Percentiles rank a stretch among this genome's conserved stretches.
phyloP scores from a whole-genome alignment of 1,284 basidiomycete species.

The Sporisorium graminicola region DNA sequence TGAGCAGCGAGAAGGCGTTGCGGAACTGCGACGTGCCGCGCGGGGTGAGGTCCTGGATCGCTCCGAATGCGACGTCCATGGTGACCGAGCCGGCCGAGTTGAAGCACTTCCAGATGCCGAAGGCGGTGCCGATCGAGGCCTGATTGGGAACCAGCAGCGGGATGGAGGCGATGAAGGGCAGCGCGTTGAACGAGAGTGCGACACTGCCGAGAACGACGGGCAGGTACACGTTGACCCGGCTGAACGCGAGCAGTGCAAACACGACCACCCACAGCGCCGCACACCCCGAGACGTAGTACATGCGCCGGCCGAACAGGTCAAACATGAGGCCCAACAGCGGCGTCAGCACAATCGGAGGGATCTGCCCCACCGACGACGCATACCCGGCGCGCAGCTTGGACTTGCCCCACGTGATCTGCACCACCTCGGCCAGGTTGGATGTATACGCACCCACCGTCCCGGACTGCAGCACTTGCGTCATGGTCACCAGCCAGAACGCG shows the following conservation, averaged over 20 bases:
- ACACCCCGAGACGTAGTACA: slow-evolving; percentile 62
- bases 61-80: slow-evolving; percentile 70
- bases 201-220: slow-evolving; percentile 70
- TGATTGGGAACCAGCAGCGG: slow-evolving; percentile 71
- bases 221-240: slow-evolving; percentile 70
- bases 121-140: slow-evolving; percentile 70
- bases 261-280: slow-evolving; percentile 70
- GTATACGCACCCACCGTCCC: slow-evolving; percentile 70
- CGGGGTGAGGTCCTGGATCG: slow-evolving; percentile 70
- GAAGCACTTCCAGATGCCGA: slow-evolving; percentile 71
- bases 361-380: slow-evolving; percentile 69
- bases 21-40: slow-evolving; percentile 65
- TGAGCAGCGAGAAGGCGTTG: slow-evolving; percentile 70
- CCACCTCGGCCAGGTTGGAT: slow-evolving; percentile 71
- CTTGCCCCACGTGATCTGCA: slow-evolving; percentile 70
- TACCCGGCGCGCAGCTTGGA: slow-evolving; percentile 71
- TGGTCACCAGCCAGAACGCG: slow-evolving; percentile 64
- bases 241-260: slow-evolving; percentile 70
- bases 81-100: slow-evolving; percentile 68
- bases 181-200: slow-evolving; percentile 69
- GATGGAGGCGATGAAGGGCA: slow-evolving; percentile 71
- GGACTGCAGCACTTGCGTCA: slow-evolving; percentile 68
- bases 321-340: slow-evolving; percentile 68
- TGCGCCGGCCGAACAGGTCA: slow-evolving; percentile 48
- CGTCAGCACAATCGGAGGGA: slow-evolving; percentile 72